These are phyloP conservation scores for Diaporthe nobilis DNA, from an alignment of 2,329 filamentous ascomycete species.

Conservation along the genomic window DNA sequence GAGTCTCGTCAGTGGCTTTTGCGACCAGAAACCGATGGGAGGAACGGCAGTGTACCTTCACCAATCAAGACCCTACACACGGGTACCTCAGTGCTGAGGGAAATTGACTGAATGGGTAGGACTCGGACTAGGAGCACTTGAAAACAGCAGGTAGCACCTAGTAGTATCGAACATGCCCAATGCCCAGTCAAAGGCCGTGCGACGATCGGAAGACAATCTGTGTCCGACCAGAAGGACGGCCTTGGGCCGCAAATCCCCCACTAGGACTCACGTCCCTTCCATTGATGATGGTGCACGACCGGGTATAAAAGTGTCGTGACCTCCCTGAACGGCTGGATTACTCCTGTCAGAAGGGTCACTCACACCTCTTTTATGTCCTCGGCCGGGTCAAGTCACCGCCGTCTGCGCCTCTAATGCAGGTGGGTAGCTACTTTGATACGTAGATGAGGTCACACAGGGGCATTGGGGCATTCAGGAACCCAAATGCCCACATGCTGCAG, in stretches of 20 bases:
- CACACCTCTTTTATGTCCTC: slow-evolving; percentile 14
- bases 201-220: slow-evolving; percentile 38
- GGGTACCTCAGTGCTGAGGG: background rate
- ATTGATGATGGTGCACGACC: background rate
- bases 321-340: background rate
- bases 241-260: background rate
- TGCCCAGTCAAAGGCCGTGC: slow-evolving; percentile 36
- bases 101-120: background rate
- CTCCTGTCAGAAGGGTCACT: background rate
- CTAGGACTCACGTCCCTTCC: background rate
- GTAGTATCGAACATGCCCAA: slow-evolving; percentile 12
- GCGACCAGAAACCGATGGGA: background rate
- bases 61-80: background rate
- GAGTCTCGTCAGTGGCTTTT: background rate
- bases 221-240: slow-evolving; percentile 4
- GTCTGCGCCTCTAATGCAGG: slow-evolving; percentile 36
- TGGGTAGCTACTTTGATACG: slow-evolving; percentile 35
- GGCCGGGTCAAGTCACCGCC: slow-evolving; percentile 32
- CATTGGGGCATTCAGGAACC: slow-evolving; percentile 37
- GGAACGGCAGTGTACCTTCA: background rate
- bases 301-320: slow-evolving; percentile 5
- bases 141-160: background rate
- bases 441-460: slow-evolving; percentile 41
- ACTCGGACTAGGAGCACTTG: background rate
- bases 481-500: slow-evolving; percentile 39